Evolutionary conservation across 768 basidiomycete genomes (phyloP), one percentile per base, ranked within the genome.

Genomic region (Xerocomellus amylosporus): DNA sequence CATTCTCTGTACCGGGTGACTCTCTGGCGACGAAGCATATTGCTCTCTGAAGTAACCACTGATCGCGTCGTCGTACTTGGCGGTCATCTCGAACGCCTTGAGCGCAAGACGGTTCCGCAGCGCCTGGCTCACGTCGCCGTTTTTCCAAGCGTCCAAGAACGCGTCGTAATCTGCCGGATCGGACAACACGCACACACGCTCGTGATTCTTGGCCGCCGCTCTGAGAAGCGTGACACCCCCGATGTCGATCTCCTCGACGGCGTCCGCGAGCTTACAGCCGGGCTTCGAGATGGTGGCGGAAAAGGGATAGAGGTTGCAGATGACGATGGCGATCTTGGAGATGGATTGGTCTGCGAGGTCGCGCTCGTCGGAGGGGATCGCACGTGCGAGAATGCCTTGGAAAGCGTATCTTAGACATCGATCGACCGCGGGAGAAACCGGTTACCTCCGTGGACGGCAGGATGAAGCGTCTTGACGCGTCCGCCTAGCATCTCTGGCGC

Each of bases 401-500:
- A 26, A 43, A 28, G 14, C 14, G n/a, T 19, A 24, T 58, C 53
- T 63, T 28, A 51, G 59, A 52, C 13, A 33, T 42, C 30, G 28
- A 12, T 24, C 45, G 39, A 39, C 5, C 12, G 13, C 39, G 39
- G 49, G 34, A 44, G 28, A 37, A 40, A 49, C 51, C 42, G 75
- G 39, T 46, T 63, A 94, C 95, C 97, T 69, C 97, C 97, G 64
- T 99, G 97, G 19, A 99, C 93, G 13, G 90, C 94, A 43, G 97
- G 97, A 66, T 99, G 97, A 10, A 99, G 84, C 2, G 97, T 99
- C 77, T 99, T 98, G 53, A 98, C 97, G 62, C 97, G 80, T 24
- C 97, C 97, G 49, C 97, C 96, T 4, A 99, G 82, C 95, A 99
- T 98, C 73, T 99, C 97, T 5, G 97, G 96, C 0, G 94, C 94